Evolutionary conservation across 75 land plant genomes (phyloP), one percentile per base, ranked within the genome.

Genomic region (Larix kaempferi): DNA sequence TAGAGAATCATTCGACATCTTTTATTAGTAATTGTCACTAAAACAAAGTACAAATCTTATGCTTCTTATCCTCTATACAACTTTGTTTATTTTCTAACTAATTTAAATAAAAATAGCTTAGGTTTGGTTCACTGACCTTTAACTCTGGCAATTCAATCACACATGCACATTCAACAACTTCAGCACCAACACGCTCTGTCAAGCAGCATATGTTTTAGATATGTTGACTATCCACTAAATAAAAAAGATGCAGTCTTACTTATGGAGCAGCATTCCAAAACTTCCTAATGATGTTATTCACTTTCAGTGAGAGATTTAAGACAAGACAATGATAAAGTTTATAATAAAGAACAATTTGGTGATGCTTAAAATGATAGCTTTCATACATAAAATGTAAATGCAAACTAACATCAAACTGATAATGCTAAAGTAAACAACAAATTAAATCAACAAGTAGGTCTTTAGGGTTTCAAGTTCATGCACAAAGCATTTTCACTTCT

Each of bases 151-250:
- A 80, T 74, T 88, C 98, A 77, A 94, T 90, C 11, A 94, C 89
- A 78, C 97, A 94, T 54, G 93, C 95, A 82, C 97, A 94, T 83
- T 94, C 97, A 67, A 94, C 95, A 79, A 94, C 91, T 64, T 92
- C 87, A 3, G 86, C 98, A 2, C 84, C 89, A 74, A 88, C 91
- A 55, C 95, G 88, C 62, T 94, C 98, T 94, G 91, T 66, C 65
- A 54, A 62, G 29, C 7, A 58, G 35, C 21, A 4, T 22, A 41
- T 41, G 54, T 21, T 25, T 65, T 44, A 69, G 25, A 69, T 21
- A 41, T 11, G 41, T 69, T 69, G 12, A 69, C 25, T n/a, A 21
- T n/a, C 17, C 11, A 13, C 73, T 69, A 7, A 69, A 69, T 69
- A 35, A n/a, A n/a, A 21, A 41, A 69, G 7, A 17, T 4, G 8